A percentile compares a stretch with the other conserved stretches of the same genome.
phyloP scores from a whole-genome alignment of 208 protist species.

The Trypanosoma congolense region DNA sequence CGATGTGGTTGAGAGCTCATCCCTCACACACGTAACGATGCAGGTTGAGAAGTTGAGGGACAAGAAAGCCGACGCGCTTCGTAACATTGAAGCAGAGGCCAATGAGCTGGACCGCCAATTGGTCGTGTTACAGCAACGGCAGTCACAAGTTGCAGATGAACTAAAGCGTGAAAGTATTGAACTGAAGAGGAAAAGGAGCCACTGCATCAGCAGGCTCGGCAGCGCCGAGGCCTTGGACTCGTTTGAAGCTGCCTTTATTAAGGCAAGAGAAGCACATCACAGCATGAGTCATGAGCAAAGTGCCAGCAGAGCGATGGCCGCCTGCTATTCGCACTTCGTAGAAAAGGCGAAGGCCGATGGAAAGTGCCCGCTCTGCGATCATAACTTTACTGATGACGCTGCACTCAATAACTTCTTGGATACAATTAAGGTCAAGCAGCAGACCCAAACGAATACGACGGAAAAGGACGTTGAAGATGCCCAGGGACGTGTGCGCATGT shows the following conservation, averaged over 20 bases:
- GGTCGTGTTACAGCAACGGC: conserved; percentile 33
- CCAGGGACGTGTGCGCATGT: conserved; percentile 15
- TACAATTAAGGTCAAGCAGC: conserved; percentile 29
- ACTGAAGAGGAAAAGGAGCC: conserved; percentile 6
- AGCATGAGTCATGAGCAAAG: conserved; percentile 28
- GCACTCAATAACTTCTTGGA: conserved; percentile 34
- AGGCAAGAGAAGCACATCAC: conserved; percentile 26
- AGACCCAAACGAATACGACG: conserved; percentile 26
- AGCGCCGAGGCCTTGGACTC: conserved; percentile 21
- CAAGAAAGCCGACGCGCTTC: conserved; percentile 28
- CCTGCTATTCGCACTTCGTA: conserved; percentile 60
- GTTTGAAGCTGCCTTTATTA: conserved; percentile 33
- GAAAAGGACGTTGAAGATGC: conserved; percentile 19
- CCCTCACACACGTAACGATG: conserved; percentile 12
- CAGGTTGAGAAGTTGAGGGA: conserved; percentile 19
- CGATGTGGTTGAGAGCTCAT: neutral
- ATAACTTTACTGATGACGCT: conserved; percentile 30
- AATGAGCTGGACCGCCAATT: conserved; percentile 31
- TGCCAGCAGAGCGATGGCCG: conserved; percentile 37
- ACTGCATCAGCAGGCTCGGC: conserved; percentile 12
- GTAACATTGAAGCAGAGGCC: conserved; percentile 17
- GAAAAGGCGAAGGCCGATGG: conserved; percentile 33
- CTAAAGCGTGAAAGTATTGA: conserved; percentile 11
- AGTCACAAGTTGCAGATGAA: conserved; percentile 20
- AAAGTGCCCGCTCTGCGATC: conserved; percentile 61